Conservation (phyloP, 352 stramenopile genomes). For the Plasmopara halstedii region DNA sequence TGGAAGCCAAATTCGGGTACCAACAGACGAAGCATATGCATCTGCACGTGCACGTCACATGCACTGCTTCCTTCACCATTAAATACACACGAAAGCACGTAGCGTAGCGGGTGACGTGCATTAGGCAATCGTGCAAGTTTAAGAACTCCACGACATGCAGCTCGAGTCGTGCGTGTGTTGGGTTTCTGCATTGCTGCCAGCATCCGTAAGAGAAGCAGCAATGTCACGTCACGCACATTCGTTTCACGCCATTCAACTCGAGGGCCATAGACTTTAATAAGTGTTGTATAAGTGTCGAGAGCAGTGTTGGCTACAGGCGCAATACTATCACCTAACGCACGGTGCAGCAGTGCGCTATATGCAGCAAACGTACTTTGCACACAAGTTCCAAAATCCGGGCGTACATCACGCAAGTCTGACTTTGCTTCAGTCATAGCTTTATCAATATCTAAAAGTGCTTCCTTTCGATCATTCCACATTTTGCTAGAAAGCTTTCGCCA, state of each 20-base stretch:
- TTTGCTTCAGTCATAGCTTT: conserved; percentile 64
- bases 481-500: conserved; percentile 79
- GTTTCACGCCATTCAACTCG: conserved; percentile 65
- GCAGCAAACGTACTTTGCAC: conserved; percentile 59
- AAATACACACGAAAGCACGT: conserved; percentile 69
- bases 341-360: conserved; percentile 57
- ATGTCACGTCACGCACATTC: conserved; percentile 45
- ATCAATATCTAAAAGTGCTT: conserved; percentile 68
- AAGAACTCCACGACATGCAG: conserved; percentile 64
- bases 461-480: conserved; percentile 77
- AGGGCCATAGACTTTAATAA: conserved; percentile 33
- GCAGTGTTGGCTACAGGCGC: conserved; percentile 67
- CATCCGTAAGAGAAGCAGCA: conserved; percentile 57
- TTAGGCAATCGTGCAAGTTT: conserved; percentile 65
- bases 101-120: conserved; percentile 51
- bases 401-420: conserved; percentile 57
- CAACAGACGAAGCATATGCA: conserved; percentile 71
- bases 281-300: conserved; percentile 56
- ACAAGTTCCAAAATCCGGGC: conserved; percentile 45
- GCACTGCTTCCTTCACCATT: conserved; percentile 38
- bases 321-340: conserved; percentile 55
- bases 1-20: conserved; percentile 77
- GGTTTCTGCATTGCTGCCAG: conserved; percentile 69
- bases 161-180: conserved; percentile 66
- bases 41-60: conserved; percentile 59